These are phyloP conservation scores for Torulaspora globosa DNA, from an alignment of 1,139 yeast genomes.

Conservation along the genomic window DNA sequence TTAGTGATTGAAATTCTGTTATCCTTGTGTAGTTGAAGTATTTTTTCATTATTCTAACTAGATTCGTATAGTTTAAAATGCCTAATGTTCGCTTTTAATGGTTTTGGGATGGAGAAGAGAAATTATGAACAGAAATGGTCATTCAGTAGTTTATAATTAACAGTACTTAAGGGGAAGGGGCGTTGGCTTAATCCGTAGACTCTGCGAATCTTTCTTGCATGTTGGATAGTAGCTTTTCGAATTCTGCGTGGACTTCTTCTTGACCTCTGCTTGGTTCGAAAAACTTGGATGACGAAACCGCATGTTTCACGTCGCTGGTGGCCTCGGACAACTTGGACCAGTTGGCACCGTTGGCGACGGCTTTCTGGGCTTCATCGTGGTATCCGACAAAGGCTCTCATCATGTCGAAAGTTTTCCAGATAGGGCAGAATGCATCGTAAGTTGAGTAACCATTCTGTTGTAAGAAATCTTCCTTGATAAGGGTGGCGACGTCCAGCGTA, in stretches of 20 bases:
- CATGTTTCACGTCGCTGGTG: slow-evolving; percentile 85
- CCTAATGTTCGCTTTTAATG: slow-evolving; percentile 1
- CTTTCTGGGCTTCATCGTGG: slow-evolving; percentile 96
- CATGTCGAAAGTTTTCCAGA: slow-evolving; percentile 98
- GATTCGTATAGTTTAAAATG: not conserved
- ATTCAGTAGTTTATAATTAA: slow-evolving; percentile 1
- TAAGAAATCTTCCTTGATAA: slow-evolving; percentile 94
- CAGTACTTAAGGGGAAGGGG: not conserved
- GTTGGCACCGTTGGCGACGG: slow-evolving; percentile 86
- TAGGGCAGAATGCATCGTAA: slow-evolving; percentile 98
- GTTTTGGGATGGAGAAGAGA: too few relatives aligned
- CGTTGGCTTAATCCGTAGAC: slow-evolving; percentile 66
- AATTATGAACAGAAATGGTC: not conserved
- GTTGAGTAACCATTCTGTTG: slow-evolving; percentile 99
- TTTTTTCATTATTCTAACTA: not conserved
- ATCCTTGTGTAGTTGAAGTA: not conserved
- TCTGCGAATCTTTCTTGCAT: slow-evolving; percentile 92
- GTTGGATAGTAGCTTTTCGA: slow-evolving; percentile 65
- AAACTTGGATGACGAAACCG: slow-evolving; percentile 92
- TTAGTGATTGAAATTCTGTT: not conserved
- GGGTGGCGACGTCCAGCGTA: slow-evolving; percentile 84
- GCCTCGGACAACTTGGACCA: slow-evolving; percentile 91
- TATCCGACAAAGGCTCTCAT: slow-evolving; percentile 90
- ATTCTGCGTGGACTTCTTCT: slow-evolving; percentile 70
- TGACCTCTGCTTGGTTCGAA: slow-evolving; percentile 93